phyloP scores from a whole-genome alignment of 352 stramenopile species.

The Globisporangium middletonii region DNA sequence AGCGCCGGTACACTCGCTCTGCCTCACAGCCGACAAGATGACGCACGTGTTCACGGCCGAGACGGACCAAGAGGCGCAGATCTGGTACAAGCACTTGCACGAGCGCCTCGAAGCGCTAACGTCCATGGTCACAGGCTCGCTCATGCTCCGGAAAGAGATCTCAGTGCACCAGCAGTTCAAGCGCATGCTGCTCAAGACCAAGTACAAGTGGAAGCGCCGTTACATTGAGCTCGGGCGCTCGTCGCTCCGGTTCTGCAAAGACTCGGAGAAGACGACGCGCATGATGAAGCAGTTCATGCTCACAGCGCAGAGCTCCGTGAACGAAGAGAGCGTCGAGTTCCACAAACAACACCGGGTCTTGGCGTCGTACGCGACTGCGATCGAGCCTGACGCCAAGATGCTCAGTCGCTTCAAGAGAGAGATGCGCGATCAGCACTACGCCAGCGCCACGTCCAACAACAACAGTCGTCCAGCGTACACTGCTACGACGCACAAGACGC shows the following conservation, averaged over 20 bases:
- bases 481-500: conserved; percentile 1
- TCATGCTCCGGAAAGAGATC: conserved; percentile 57
- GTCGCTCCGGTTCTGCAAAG: conserved; percentile 48
- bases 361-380: conserved; percentile 34
- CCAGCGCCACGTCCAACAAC: conserved; percentile 1
- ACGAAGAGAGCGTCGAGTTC: conserved; percentile 51
- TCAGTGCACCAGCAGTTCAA: conserved; percentile 40
- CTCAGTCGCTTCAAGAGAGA: conserved; percentile 27
- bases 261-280: conserved; percentile 30
- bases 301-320: conserved; percentile 43
- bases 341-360: conserved; percentile 29
- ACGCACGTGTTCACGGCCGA: conserved; percentile 62
- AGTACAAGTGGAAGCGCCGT: conserved; percentile 59
- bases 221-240: conserved; percentile 53
- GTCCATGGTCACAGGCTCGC: conserved; percentile 38
- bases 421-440: conserved; percentile 20
- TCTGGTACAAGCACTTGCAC: conserved; percentile 40
- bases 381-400: conserved; percentile 25
- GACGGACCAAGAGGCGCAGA: conserved; percentile 30
- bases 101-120: conserved; percentile 46
- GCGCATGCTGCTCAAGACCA: conserved; percentile 43
- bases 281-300: conserved; percentile 71
- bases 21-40: conserved; percentile 51
- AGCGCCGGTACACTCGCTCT: conserved; percentile 49
- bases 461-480: neutral